Evolutionary conservation across 2,329 filamentous ascomycete species (phyloP).

Genomic region (Monosporascus cannonballus): DNA sequence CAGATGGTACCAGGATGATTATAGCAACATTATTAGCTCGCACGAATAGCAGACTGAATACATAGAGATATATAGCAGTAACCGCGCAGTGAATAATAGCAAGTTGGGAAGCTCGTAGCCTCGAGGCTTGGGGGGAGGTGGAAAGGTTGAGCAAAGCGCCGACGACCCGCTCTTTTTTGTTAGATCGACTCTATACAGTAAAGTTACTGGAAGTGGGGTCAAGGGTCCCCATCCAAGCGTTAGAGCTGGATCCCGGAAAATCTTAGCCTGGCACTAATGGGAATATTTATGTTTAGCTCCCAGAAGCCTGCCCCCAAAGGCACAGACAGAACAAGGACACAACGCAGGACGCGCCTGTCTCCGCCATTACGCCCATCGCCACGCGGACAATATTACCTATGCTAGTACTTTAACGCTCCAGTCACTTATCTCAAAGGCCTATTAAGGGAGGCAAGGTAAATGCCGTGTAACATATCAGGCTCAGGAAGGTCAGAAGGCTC

Average conservation of each 20-base stretch:
- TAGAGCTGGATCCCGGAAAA: neutral
- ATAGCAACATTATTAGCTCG: too few species aligned
- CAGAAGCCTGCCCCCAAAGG: neutral
- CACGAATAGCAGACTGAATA: too few species aligned
- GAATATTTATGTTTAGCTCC: neutral
- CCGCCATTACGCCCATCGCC: too few species aligned
- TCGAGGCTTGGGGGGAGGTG: neutral
- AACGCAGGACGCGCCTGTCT: too few species aligned
- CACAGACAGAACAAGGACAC: neutral
- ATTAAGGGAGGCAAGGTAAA: neutral
- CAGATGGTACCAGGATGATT: too few species aligned
- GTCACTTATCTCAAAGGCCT: neutral
- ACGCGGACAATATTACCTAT: too few species aligned
- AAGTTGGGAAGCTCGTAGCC: too few species aligned
- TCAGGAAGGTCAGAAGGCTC: too few species aligned
- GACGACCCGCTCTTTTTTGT: neutral
- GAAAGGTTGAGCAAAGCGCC: neutral
- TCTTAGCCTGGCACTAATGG: neutral
- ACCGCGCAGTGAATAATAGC: too few species aligned
- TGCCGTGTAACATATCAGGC: neutral
- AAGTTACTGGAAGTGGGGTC: too few species aligned
- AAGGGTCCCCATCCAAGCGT: neutral
- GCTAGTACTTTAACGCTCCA: neutral
- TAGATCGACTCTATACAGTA: too few species aligned
- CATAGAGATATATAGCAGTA: too few species aligned